Evolutionary conservation across 768 basidiomycete genomes (phyloP).

Genomic region (Suillus clintonianus): DNA sequence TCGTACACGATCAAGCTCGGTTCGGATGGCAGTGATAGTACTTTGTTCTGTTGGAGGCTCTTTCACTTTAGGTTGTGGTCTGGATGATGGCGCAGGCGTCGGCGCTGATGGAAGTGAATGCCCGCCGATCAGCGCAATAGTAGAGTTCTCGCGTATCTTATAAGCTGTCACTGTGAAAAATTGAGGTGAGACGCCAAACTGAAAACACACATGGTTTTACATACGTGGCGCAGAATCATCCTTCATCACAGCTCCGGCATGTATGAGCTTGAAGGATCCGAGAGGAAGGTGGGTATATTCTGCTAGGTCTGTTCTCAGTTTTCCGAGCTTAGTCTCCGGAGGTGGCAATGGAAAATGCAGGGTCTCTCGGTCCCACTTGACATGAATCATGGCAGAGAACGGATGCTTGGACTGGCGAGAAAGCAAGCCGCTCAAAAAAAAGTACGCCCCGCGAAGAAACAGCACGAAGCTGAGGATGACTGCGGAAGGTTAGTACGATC

Average conservation of each 20-base stretch:
- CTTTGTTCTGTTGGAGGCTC: constrained; percentile 40
- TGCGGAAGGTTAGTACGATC: constrained; percentile 10
- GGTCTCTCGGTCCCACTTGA: constrained; percentile 54
- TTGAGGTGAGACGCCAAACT: background rate
- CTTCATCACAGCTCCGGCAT: constrained; percentile 88
- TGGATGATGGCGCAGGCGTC: constrained; percentile 22
- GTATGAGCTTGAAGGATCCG: constrained; percentile 81
- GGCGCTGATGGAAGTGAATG: constrained; percentile 28
- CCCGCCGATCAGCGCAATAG: constrained; percentile 69
- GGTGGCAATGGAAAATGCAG: constrained; percentile 58
- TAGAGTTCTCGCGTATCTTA: constrained; percentile 65
- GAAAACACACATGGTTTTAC: constrained; percentile 24
- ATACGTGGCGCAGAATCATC: constrained; percentile 70
- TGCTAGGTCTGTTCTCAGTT: constrained; percentile 63
- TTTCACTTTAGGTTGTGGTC: constrained; percentile 22
- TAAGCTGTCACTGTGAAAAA: constrained; percentile 66
- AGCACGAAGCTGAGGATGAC: constrained; percentile 37
- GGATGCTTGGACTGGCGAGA: constrained; percentile 4
- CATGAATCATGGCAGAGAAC: constrained; percentile 38
- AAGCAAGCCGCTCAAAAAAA: constrained; percentile 17
- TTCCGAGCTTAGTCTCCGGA: constrained; percentile 56
- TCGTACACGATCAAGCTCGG: constrained; percentile 52
- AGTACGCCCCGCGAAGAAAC: constrained; percentile 26
- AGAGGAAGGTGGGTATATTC: constrained; percentile 72
- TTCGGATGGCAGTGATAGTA: constrained; percentile 35